These are phyloP conservation scores for Monosporascus sp. DNA, from an alignment of 2,329 filamentous ascomycete genomes.

Conservation along the genomic window DNA sequence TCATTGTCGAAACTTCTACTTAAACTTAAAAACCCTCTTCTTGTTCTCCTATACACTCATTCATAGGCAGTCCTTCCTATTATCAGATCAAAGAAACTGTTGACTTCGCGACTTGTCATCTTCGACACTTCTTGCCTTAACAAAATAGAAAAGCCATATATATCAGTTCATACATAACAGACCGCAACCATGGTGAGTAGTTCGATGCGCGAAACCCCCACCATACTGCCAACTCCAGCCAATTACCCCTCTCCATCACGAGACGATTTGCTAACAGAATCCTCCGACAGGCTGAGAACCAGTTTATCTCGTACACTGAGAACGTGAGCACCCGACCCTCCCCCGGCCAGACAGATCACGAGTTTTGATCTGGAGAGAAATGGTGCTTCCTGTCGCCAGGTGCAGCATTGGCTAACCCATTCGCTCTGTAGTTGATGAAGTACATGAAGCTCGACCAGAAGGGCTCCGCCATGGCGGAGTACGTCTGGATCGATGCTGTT, in stretches of 20 bases:
- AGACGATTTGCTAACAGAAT: conserved; percentile 29
- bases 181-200: conserved; percentile 25
- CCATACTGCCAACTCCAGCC: conserved; percentile 14
- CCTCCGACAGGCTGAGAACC: conserved; percentile 32
- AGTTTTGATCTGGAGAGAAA: neutral
- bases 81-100: conserved; percentile 1
- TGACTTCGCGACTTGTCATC: neutral
- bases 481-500: conserved; percentile 87
- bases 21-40: neutral
- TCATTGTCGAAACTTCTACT: neutral
- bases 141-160: conserved; percentile 4
- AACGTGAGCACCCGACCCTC: conserved; percentile 23
- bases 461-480: conserved; percentile 86
- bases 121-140: neutral
- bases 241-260: conserved; percentile 27
- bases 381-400: neutral
- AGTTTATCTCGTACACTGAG: conserved; percentile 27
- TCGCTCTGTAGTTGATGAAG: conserved; percentile 69
- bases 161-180: conserved; percentile 5
- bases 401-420: conserved; percentile 11
- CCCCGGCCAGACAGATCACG: neutral
- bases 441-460: conserved; percentile 89
- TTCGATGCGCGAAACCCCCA: conserved; percentile 18
- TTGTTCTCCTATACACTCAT: neutral
- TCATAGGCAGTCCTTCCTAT: neutral